phyloP scores from a whole-genome alignment of 2,329 filamentous ascomycete genomes.

The Penicillium frequentans region DNA sequence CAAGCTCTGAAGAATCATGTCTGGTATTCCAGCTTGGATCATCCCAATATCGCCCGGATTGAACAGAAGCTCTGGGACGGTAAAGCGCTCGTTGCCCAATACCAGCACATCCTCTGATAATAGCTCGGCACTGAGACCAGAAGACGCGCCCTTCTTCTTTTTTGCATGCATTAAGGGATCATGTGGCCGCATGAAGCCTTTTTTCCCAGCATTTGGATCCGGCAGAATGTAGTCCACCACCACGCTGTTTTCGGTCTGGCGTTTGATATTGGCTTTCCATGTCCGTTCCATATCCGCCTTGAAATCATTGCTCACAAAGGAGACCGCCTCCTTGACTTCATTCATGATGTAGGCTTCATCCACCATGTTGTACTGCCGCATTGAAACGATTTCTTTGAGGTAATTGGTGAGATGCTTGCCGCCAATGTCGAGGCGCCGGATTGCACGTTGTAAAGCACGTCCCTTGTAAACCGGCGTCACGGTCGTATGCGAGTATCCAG shows the following conservation, averaged over 20 bases:
- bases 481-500: constrained; percentile 89
- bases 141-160: constrained; percentile 49
- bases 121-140: constrained; percentile 47
- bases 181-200: constrained; percentile 74
- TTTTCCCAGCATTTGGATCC: constrained; percentile 64
- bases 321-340: constrained; percentile 89
- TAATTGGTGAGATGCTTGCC: constrained; percentile 94
- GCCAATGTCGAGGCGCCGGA: constrained; percentile 84
- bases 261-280: constrained; percentile 71
- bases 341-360: constrained; percentile 93
- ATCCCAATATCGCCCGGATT: constrained; percentile 82
- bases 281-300: constrained; percentile 72
- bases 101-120: constrained; percentile 76
- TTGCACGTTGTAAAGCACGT: constrained; percentile 73
- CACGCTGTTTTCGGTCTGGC: constrained; percentile 48
- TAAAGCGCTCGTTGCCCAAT: constrained; percentile 87
- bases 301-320: constrained; percentile 80
- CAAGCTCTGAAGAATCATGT: constrained; percentile 78
- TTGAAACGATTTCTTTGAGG: constrained; percentile 81
- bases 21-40: constrained; percentile 76
- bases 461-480: constrained; percentile 83
- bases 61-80: constrained; percentile 87
- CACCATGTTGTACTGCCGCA: constrained; percentile 92
- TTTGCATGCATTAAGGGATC: constrained; percentile 64
- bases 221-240: constrained; percentile 91